Base-by-base conservation (phyloP, 208 protist species). In the Acanthamoeba castellanii region DNA sequence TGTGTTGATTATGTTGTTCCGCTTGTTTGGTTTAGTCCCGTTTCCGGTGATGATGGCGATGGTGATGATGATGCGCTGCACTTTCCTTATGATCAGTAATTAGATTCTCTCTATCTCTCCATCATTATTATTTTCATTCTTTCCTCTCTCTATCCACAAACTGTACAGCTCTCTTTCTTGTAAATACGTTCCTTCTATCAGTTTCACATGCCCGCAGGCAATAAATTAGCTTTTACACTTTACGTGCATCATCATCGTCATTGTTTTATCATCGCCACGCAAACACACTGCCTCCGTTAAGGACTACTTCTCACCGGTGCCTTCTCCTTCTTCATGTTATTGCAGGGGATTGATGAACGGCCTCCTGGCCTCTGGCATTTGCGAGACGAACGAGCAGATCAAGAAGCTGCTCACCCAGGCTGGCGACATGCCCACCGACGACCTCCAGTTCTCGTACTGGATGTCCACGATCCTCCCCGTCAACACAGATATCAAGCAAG, bases 401-500 rank as follows among this genome's bases (percentile, higher is more conserved):
- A 57, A 89, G 55, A 55, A 64, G 22, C 25, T 89, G 30, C 16
- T 89, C n/a, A 25, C 45, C 45, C 50, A 66, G 82, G 82, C 82
- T 11, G 82, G 82, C 47, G 82, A 89, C 37, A 64, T 89, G 18
- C 82, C 82, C 50, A 68, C 82, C 50, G 55, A 89, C 37, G 82
- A 89, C 32, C 45, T 68, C 27, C 50, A 47, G 30, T 66, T 89
- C 50, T 66, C 82, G 14, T 68, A 89, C 30, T 89, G 82, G 82
- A n/a, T 89, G 47, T 57, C 82, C 32, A 45, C 50, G 37, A 66
- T 89, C 50, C 82, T 89, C 14, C 82, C 82, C 9, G 82, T 89
- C 20, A 66, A 89, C 27, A 89, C 45, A 47, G 50, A 89, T 57
- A 57, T 89, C 82, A 89, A 89, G 55, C 82, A 89, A 66, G 55